Percentiles rank a stretch among this genome's conserved stretches.
These are phyloP conservation scores for Lentinula novae-zelandiae DNA, from an alignment of 1,284 basidiomycete genomes.

Conservation along the genomic window DNA sequence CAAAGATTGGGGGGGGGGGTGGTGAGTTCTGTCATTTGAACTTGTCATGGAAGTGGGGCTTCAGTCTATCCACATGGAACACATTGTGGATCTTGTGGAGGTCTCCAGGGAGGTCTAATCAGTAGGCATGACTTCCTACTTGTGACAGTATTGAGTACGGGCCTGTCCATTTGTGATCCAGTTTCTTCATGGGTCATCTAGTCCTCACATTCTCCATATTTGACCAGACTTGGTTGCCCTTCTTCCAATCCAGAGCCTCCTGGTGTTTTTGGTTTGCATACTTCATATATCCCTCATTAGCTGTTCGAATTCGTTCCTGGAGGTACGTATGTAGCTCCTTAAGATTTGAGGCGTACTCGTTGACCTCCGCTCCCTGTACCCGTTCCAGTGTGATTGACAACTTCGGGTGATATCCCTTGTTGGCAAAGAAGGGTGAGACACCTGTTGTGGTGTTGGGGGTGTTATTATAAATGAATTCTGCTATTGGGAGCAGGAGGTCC, in stretches of 20 bases:
- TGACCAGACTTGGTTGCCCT: conserved; percentile 33
- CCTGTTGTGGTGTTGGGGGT: conserved; percentile 1
- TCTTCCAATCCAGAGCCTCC: not conserved
- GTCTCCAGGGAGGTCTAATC: conserved; percentile 29
- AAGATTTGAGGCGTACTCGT: conserved; percentile 21
- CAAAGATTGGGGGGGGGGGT: too few species aligned
- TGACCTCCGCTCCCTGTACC: conserved; percentile 1
- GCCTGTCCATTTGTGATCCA: conserved; percentile 19
- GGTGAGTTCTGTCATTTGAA: too few species aligned
- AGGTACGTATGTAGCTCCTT: conserved; percentile 21
- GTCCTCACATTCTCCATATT: conserved; percentile 31
- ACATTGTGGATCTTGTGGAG: conserved; percentile 31
- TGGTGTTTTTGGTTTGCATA: conserved; percentile 20
- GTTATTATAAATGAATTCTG: conserved; percentile 40
- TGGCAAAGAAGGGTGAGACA: conserved; percentile 3
- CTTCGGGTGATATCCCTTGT: conserved; percentile 8
- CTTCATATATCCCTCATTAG: conserved; percentile 23
- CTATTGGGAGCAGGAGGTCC: conserved; percentile 28
- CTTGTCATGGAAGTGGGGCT: too few species aligned
- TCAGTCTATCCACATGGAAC: conserved; percentile 29
- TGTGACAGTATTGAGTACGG: not conserved
- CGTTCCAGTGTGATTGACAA: not conserved
- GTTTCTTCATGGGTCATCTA: conserved; percentile 32
- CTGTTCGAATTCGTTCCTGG: conserved; percentile 19
- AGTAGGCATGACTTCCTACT: conserved; percentile 16